Base-by-base conservation (phyloP, 306 rosid species). In the Echinosophora koreensis region DNA sequence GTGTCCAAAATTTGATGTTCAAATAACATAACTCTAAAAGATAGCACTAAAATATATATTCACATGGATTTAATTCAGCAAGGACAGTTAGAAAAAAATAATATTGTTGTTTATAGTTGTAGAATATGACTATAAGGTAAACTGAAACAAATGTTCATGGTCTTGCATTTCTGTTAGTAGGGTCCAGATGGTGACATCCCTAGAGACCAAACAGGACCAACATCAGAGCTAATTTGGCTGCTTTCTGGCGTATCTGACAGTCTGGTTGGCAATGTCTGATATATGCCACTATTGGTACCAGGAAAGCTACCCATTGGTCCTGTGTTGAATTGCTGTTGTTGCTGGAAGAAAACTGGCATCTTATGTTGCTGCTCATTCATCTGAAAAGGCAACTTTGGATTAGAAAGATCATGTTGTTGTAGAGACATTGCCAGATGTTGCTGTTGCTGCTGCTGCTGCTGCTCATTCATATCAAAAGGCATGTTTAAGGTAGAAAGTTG, bases 331-430 rank as follows among this genome's bases (percentile, higher is more conserved):
- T 82, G 90, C 57, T 69, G 87, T 68, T 70, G 85, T 69, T 69
- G 88, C 68, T 79, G 87, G 81, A 79, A 66, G 81, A 79, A 84
- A 56, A 11, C 8, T 68, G 81, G 80, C 15, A 75, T 42, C 69
- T 67, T 79, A 52, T 22, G 56, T 18, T 77, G 75, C 65, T 83
- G 88, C 59, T 86, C 86, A 56, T 77, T 82, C 87, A 80, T 67
- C 65, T 80, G 88, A 41, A 85, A 41, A 78, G 75, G 57, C 22
- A 66, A 18, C 80, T 80, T 86, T n/a, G 85, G 52, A 42, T 71
- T 4, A 8, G 75, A 76, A 37, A 69, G n/a, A 32, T 69, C 85
- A 5, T 67, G 41, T 57, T 74, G 68, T 32, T 85, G 85, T 37
- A 55, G 44, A 55, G 86, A 74, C 68, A 74, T 50, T 69, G 79